Evolutionary conservation across 192 early-diverging fungal species (phyloP).

Genomic region (Neocallimastix lanati): DNA sequence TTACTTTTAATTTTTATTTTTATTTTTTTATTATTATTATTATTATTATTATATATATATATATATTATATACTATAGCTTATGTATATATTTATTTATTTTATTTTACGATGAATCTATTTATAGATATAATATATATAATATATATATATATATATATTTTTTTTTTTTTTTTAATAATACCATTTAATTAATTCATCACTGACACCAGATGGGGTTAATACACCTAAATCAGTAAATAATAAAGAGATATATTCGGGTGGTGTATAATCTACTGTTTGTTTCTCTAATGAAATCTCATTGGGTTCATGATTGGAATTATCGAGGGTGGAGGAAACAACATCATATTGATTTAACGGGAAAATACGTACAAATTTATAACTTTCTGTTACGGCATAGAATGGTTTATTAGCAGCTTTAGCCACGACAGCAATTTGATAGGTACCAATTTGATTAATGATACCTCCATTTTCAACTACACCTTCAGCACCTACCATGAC

Average conservation of each 20-base stretch:
- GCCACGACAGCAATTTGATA: constrained; percentile 92
- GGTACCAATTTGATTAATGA: constrained; percentile 94
- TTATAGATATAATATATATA: no score
- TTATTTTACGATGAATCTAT: no score
- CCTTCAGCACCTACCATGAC: constrained; percentile 96
- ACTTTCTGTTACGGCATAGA: constrained; percentile 86
- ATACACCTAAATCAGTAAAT: constrained; percentile 76
- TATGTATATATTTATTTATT: no score
- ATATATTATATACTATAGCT: no score
- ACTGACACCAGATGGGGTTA: constrained; percentile 70
- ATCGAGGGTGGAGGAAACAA: constrained; percentile 51
- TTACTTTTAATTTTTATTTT: no score
- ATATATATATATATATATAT: no score
- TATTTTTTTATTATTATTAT: no score
- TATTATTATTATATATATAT: no score
- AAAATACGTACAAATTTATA: constrained; percentile 94
- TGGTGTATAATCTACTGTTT: constrained; percentile 81
- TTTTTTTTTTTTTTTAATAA: not conserved
- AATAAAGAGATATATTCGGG: constrained; percentile 75
- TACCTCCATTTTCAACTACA: constrained; percentile 89
- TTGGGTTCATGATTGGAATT: constrained; percentile 35
- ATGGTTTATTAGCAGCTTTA: constrained; percentile 80
- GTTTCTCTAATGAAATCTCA: constrained; percentile 26
- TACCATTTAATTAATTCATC: not conserved
- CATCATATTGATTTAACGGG: constrained; percentile 87